Base-by-base conservation (phyloP, 2,329 filamentous ascomycete genomes). In the Penicillium rolfsii region DNA sequence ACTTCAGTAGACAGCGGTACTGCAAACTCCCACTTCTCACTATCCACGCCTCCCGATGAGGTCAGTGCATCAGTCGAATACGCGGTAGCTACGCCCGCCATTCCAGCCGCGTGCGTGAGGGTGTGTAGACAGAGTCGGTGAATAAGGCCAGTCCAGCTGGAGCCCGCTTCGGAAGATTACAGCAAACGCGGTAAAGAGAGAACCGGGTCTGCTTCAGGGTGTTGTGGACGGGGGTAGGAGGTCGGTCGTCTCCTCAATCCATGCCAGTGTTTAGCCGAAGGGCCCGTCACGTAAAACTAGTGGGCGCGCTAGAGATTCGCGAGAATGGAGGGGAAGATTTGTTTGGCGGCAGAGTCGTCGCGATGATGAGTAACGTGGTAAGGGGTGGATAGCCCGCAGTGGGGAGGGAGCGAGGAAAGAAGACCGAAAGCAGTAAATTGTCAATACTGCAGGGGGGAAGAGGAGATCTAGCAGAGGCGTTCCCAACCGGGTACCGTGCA, bases 11-110 rank as follows among this genome's bases (percentile, higher is more conserved):
- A 67, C 48, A 76, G 60, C 12, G 76, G 74, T 53, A 77, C 75
- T 16, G 74, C 69, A 58, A 71, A 77, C 16, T 78, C 76, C 77
- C 77, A 79, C 63, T 72, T 73, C 60, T 63, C 65, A 55, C 64
- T 70, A 60, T 74, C 74, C 61, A 73, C 68, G 55, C 64, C 71
- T 67, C 70, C 66, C 61, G 76, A 66, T 57, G 76, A 74, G 65
- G 72, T 66, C 74, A 77, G 70, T 67, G 73, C 70, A 73, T 79
- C 76, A 67, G 74, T 66, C 52, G 76, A 73, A 68, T 74, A 76
- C 41, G 75, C 75, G 60, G 77, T 76, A 61, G 76, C 70, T 62
- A 76, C 71, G 59, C 76, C 77, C 72, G 76, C 76, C 77, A 79
- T 79, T 69, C 72, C 73, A 62, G 58, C 46, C n/a, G 53, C 57